These are phyloP conservation scores for Phaeomoniella chlamydospora DNA, from an alignment of 2,329 filamentous ascomycete genomes.

Conservation along the genomic window DNA sequence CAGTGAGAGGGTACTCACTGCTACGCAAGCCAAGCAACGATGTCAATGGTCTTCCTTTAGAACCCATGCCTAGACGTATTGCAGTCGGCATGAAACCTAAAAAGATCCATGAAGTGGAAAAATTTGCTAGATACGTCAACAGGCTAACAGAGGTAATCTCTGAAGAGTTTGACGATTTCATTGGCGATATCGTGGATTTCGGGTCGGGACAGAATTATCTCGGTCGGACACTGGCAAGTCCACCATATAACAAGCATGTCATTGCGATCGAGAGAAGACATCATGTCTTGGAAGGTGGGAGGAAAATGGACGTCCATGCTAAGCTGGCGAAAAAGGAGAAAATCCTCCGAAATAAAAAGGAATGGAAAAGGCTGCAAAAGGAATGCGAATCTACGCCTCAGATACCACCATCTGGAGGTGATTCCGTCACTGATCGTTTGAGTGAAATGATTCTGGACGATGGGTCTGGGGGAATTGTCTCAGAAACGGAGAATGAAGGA, in stretches of 20 bases:
- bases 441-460: neutral
- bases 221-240: constrained; percentile 69
- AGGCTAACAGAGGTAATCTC: constrained; percentile 45
- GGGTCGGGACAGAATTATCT: constrained; percentile 96
- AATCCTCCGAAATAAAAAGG: constrained; percentile 70
- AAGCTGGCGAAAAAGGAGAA: constrained; percentile 59
- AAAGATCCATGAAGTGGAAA: constrained; percentile 83
- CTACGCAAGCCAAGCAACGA: constrained; percentile 9
- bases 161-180: constrained; percentile 26
- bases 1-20: constrained; percentile 57
- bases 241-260: constrained; percentile 73
- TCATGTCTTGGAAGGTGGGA: constrained; percentile 75
- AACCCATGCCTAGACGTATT: constrained; percentile 52
- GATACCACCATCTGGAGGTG: constrained; percentile 1
- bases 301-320: constrained; percentile 68
- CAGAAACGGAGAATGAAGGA: neutral
- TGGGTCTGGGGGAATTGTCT: neutral
- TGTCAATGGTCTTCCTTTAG: constrained; percentile 6
- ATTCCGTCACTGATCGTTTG: constrained; percentile 2
- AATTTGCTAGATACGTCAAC: constrained; percentile 78
- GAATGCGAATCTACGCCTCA: constrained; percentile 2
- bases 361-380: constrained; percentile 12
- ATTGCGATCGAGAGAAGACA: constrained; percentile 82
- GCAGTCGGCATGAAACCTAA: constrained; percentile 90
- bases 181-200: constrained; percentile 89